These are phyloP conservation scores for Apostasia ramifera DNA, from an alignment of 106 monocot species.

Conservation along the genomic window DNA sequence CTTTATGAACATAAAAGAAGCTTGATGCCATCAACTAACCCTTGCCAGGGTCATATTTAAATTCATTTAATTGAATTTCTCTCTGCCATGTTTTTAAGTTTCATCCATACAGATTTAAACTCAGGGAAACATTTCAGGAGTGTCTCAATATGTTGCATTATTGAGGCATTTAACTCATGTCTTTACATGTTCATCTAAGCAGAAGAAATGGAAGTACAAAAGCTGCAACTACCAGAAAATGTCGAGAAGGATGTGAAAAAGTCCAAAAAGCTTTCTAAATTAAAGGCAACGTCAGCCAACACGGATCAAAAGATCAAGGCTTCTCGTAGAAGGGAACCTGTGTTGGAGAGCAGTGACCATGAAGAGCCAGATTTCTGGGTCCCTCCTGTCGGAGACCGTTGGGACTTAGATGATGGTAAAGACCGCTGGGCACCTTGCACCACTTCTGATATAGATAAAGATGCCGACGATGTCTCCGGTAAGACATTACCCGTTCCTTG, in stretches of 20 bases:
- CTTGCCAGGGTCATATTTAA: too few species aligned
- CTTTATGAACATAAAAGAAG: too few species aligned
- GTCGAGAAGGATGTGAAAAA: conserved; percentile 20
- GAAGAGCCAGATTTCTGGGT: conserved; percentile 77
- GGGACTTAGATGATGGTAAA: conserved; percentile 89
- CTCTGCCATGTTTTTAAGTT: too few species aligned
- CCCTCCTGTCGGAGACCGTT: conserved; percentile 79
- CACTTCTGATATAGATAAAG: conserved; percentile 15
- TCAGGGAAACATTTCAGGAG: too few species aligned
- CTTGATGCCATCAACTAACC: too few species aligned
- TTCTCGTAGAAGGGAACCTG: conserved; percentile 7
- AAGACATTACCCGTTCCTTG: neutral
- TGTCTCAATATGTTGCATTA: too few species aligned
- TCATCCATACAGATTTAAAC: too few species aligned
- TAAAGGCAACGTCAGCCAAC: conserved; percentile 6
- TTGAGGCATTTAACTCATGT: too few species aligned
- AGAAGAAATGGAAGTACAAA: conserved; percentile 32
- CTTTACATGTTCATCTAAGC: conserved; percentile 1
- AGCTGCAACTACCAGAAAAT: conserved; percentile 12
- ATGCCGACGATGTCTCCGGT: conserved; percentile 36
- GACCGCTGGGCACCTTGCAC: conserved; percentile 56
- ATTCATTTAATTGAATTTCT: too few species aligned
- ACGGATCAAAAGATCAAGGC: conserved; percentile 22
- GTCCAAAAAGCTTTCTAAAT: conserved; percentile 15
- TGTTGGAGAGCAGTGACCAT: conserved; percentile 15